These are phyloP conservation scores for Botryotinia calthae DNA, from an alignment of 2,329 filamentous ascomycete genomes.

Conservation along the genomic window DNA sequence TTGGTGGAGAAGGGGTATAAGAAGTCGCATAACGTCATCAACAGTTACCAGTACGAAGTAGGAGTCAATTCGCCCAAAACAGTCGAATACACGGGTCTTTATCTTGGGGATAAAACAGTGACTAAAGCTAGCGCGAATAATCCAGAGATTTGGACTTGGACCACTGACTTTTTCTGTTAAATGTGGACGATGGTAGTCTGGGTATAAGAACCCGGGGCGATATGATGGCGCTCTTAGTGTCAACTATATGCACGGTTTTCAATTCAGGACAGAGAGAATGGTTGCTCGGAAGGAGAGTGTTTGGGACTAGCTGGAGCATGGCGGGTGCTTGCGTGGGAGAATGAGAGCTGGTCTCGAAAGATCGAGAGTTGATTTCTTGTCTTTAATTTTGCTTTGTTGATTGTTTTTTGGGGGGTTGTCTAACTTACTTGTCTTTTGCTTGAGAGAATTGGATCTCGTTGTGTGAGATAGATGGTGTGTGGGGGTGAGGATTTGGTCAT, in stretches of 20 bases:
- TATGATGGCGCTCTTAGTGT: no score
- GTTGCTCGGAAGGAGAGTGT: background rate
- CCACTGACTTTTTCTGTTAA: background rate
- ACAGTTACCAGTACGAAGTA: no score
- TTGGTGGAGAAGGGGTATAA: background rate
- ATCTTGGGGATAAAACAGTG: background rate
- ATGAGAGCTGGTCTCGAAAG: background rate
- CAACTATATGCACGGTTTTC: background rate
- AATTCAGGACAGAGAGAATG: no score
- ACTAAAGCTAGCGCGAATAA: no score
- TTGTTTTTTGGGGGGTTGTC: background rate
- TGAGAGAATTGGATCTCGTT: background rate
- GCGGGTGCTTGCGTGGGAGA: background rate
- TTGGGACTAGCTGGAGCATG: background rate
- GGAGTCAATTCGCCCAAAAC: no score
- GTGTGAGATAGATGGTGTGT: background rate
- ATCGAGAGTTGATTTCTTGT: slow-evolving; percentile 9
- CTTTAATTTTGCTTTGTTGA: background rate
- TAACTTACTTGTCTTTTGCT: background rate
- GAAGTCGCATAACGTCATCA: background rate
- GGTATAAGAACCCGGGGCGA: background rate
- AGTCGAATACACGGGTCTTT: background rate
- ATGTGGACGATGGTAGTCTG: background rate
- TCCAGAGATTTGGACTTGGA: background rate
- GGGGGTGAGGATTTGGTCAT: background rate